Conservation (phyloP, 2,329 filamentous ascomycete genomes). For the Arthrinium puccinioides region DNA sequence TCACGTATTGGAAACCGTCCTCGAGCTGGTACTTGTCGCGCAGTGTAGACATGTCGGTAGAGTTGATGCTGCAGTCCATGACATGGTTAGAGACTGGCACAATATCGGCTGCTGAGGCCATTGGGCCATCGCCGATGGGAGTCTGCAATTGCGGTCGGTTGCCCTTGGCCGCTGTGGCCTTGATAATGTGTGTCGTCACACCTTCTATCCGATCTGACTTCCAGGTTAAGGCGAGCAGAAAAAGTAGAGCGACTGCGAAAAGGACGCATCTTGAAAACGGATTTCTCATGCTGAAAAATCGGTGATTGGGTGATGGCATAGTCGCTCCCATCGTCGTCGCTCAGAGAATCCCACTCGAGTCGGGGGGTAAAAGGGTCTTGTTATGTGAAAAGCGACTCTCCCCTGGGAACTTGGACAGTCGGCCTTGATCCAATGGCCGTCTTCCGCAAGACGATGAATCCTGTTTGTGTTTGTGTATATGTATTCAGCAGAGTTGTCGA, state of each 20-base stretch:
- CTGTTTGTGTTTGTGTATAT: too few species aligned
- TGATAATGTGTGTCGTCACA: conserved; percentile 32
- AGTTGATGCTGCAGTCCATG: conserved; percentile 45
- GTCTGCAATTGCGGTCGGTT: conserved; percentile 20
- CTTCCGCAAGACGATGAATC: too few species aligned
- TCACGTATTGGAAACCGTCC: conserved; percentile 47
- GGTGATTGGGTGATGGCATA: conserved; percentile 29
- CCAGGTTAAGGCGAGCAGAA: conserved; percentile 33
- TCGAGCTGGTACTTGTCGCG: conserved; percentile 39
- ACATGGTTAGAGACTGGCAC: conserved; percentile 24
- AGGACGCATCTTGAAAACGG: conserved; percentile 37
- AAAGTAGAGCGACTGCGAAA: conserved; percentile 33
- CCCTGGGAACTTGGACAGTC: too few species aligned
- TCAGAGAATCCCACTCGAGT: too few species aligned
- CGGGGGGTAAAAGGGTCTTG: too few species aligned
- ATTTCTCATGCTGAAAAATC: conserved; percentile 41
- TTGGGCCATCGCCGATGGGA: conserved; percentile 18
- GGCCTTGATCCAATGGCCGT: too few species aligned
- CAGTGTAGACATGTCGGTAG: conserved; percentile 35
- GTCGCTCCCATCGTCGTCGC: conserved; percentile 30
- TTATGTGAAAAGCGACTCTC: too few species aligned
- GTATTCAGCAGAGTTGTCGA: too few species aligned
- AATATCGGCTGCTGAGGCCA: conserved; percentile 19
- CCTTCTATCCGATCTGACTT: conserved; percentile 32
- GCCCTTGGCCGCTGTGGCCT: conserved; percentile 26